A percentile compares a stretch with the other conserved stretches of the same genome.
These are phyloP conservation scores for Colletotrichum salicis DNA, from an alignment of 2,329 filamentous ascomycete genomes.

Conservation along the genomic window DNA sequence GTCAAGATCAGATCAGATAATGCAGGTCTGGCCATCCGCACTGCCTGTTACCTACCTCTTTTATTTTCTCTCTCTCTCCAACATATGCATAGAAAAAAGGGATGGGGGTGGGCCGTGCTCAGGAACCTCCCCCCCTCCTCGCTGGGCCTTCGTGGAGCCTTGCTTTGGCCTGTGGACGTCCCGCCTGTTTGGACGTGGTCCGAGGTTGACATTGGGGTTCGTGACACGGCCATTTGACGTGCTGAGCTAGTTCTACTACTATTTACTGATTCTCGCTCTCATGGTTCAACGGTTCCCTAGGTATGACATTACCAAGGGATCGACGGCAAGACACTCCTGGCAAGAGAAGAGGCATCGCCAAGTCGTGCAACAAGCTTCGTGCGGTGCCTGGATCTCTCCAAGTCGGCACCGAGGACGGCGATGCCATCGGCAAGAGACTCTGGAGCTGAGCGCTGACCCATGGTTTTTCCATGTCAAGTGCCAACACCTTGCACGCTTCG, in stretches of 20 bases:
- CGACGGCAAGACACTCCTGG: not conserved
- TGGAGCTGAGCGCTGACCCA: not conserved
- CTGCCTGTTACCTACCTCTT: not conserved
- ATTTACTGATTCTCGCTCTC: not conserved
- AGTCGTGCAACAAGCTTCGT: not conserved
- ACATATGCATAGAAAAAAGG: not conserved
- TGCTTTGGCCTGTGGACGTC: not conserved
- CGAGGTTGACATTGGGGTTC: not conserved
- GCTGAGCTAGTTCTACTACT: not conserved
- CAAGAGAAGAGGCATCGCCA: not conserved
- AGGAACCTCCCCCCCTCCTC: not conserved
- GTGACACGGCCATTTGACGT: not conserved
- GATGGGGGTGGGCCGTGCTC: not conserved
- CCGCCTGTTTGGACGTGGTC: not conserved
- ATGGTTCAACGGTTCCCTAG: not conserved
- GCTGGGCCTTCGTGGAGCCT: not conserved
- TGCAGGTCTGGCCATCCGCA: not conserved
- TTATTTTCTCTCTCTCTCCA: not conserved
- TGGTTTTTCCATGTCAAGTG: not conserved
- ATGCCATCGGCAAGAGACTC: not conserved
- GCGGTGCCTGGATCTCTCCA: not conserved
- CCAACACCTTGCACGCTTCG: not conserved
- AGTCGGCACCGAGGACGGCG: slow-evolving; percentile 13
- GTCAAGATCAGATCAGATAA: not conserved
- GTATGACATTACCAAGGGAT: not conserved